Percentiles rank a stretch among this genome's conserved stretches.
phyloP scores from a whole-genome alignment of 2,329 filamentous ascomycete species.

The Massarina eburnea region DNA sequence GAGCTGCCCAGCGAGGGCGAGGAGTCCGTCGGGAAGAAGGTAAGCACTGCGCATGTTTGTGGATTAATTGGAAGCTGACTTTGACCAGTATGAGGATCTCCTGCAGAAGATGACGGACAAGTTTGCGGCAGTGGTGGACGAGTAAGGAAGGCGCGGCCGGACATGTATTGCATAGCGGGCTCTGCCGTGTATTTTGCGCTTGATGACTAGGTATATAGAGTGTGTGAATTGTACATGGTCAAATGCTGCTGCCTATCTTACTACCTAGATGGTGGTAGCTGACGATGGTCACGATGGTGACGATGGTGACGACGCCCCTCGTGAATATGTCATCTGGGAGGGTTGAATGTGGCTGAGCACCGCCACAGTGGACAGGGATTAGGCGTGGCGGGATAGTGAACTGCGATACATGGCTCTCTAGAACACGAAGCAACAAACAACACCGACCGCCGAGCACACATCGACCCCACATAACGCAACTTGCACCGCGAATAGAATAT shows the following conservation, averaged over 20 bases:
- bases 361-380: not conserved
- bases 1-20: slow-evolving; percentile 86
- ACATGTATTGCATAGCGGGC: slow-evolving; percentile 28
- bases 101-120: slow-evolving; percentile 93
- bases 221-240: slow-evolving; percentile 27
- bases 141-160: slow-evolving; percentile 66
- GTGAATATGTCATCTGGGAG: slow-evolving; percentile 25
- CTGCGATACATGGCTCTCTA: no score
- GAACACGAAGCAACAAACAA: no score
- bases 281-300: no score
- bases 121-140: slow-evolving; percentile 93
- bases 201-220: slow-evolving; percentile 23
- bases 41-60: slow-evolving; percentile 43
- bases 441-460: no score
- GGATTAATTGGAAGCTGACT: slow-evolving; percentile 47
- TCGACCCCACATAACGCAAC: not conserved
- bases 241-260: slow-evolving; percentile 36
- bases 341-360: slow-evolving; percentile 1
- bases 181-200: slow-evolving; percentile 21
- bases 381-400: no score
- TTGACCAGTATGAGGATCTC: slow-evolving; percentile 79
- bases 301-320: slow-evolving; percentile 29
- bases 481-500: slow-evolving; percentile 2
- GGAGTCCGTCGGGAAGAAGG: slow-evolving; percentile 80
- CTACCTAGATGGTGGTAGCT: no score